phyloP scores from a whole-genome alignment of 108 stramenopile genomes.

The Chaetoceros muelleri region DNA sequence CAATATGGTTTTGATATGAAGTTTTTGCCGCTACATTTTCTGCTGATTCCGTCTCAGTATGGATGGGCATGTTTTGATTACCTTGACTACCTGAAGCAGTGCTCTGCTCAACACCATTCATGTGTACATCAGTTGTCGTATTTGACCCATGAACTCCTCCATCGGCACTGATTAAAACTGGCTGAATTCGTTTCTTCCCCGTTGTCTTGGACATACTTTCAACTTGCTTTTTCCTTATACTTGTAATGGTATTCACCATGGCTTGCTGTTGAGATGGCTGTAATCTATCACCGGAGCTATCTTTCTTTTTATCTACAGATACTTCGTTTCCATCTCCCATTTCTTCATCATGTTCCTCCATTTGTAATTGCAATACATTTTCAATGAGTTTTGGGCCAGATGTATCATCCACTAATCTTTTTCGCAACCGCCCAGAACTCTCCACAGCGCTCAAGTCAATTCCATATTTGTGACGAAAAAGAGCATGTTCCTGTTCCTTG shows the following conservation, averaged over 20 bases:
- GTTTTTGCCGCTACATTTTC: too few species aligned
- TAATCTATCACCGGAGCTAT: background rate
- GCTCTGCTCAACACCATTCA: background rate
- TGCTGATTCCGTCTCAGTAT: background rate
- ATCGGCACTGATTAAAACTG: conserved; percentile 29
- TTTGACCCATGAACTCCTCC: background rate
- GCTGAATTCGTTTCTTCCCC: conserved; percentile 57
- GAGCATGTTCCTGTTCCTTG: conserved; percentile 29
- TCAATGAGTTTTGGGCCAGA: conserved; percentile 69
- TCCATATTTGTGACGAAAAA: conserved; percentile 72
- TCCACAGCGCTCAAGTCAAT: conserved; percentile 38
- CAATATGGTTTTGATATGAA: background rate
- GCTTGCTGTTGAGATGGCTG: background rate
- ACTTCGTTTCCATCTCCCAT: conserved; percentile 4
- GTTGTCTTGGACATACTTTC: conserved; percentile 22
- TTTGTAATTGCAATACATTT: conserved; percentile 63
- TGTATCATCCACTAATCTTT: conserved; percentile 54
- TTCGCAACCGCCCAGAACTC: conserved; percentile 6
- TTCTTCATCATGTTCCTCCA: conserved; percentile 39
- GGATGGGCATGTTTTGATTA: background rate
- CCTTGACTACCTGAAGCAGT: background rate
- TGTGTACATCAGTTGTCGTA: too few species aligned
- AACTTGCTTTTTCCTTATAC: conserved; percentile 10
- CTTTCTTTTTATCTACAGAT: conserved; percentile 15
- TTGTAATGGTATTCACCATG: background rate